These are phyloP conservation scores for Bacidia gigantensis DNA, from an alignment of 495 filamentous ascomycete genomes.

Conservation along the genomic window DNA sequence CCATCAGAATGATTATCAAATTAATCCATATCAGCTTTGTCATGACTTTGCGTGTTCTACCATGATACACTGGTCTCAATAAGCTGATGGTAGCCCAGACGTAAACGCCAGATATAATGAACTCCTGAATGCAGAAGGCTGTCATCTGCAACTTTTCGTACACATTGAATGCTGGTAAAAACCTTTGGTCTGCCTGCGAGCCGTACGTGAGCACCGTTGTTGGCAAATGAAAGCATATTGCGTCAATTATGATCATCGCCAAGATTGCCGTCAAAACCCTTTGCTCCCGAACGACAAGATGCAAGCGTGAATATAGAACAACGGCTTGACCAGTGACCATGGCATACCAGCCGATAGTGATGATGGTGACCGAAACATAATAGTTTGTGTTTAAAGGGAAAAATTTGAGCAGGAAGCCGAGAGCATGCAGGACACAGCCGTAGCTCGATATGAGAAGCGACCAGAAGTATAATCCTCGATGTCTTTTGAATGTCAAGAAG, in stretches of 20 bases:
- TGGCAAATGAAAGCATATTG: conserved; percentile 35
- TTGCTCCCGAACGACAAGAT: conserved; percentile 36
- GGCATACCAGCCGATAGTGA: conserved; percentile 38
- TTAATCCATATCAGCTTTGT: conserved; percentile 43
- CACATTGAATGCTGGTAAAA: conserved; percentile 34
- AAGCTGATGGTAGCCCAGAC: conserved; percentile 39
- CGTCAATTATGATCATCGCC: conserved; percentile 30
- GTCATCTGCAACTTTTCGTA: conserved; percentile 45
- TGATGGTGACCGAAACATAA: conserved; percentile 30
- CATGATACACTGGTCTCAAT: conserved; percentile 33
- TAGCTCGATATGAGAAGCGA: conserved; percentile 30
- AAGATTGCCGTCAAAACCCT: conserved; percentile 28
- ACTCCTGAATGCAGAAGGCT: conserved; percentile 43
- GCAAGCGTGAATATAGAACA: conserved; percentile 38
- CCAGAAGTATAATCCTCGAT: conserved; percentile 42
- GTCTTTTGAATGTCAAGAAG: conserved; percentile 37
- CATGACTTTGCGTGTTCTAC: conserved; percentile 34
- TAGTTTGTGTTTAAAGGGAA: conserved; percentile 24
- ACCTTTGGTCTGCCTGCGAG: conserved; percentile 25
- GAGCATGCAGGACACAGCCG: conserved; percentile 34
- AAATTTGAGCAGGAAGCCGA: conserved; percentile 40
- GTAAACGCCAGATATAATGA: conserved; percentile 43
- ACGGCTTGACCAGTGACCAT: conserved; percentile 42
- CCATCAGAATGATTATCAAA: conserved; percentile 37
- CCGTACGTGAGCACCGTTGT: conserved; percentile 38